These are phyloP conservation scores for Fibroporia radiculosa DNA, from an alignment of 768 basidiomycete species.

Conservation along the genomic window DNA sequence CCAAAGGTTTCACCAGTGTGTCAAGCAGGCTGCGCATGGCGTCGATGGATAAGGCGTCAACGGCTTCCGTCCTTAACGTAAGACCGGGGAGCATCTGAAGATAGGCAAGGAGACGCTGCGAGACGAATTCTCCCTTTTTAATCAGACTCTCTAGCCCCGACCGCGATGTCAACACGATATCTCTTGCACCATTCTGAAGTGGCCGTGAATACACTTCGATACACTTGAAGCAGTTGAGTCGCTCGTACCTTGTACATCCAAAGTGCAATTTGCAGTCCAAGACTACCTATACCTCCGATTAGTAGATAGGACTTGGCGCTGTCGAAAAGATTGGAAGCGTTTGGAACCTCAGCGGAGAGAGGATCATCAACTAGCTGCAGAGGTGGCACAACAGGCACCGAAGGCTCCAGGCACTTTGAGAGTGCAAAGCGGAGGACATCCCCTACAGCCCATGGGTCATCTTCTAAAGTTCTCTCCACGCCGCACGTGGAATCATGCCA, in stretches of 20 bases:
- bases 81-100: slow-evolving; percentile 5
- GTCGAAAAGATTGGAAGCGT: slow-evolving; percentile 14
- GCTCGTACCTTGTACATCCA: slow-evolving; percentile 34
- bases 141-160: slow-evolving; percentile 4
- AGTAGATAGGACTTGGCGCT: slow-evolving; percentile 28
- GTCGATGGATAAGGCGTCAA: slow-evolving; percentile 1
- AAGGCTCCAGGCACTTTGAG: not conserved
- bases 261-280: slow-evolving; percentile 30
- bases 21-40: slow-evolving; percentile 1
- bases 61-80: slow-evolving; percentile 1
- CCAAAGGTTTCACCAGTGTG: slow-evolving; percentile 2
- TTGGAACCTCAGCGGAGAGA: not conserved
- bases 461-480: too few species aligned
- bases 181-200: slow-evolving; percentile 20
- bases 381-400: not conserved
- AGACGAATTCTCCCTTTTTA: not conserved
- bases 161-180: slow-evolving; percentile 16
- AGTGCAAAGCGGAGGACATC: slow-evolving; percentile 4
- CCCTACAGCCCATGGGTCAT: slow-evolving; percentile 10
- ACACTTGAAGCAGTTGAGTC: slow-evolving; percentile 2
- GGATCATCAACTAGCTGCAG: not conserved
- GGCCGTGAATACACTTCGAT: not conserved
- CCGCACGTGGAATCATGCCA: too few species aligned
- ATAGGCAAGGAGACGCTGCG: slow-evolving; percentile 7
- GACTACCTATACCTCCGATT: slow-evolving; percentile 31